Evolutionary conservation across 2,329 filamentous ascomycete species (phyloP).

Genomic region (Aspergillus sp.): DNA sequence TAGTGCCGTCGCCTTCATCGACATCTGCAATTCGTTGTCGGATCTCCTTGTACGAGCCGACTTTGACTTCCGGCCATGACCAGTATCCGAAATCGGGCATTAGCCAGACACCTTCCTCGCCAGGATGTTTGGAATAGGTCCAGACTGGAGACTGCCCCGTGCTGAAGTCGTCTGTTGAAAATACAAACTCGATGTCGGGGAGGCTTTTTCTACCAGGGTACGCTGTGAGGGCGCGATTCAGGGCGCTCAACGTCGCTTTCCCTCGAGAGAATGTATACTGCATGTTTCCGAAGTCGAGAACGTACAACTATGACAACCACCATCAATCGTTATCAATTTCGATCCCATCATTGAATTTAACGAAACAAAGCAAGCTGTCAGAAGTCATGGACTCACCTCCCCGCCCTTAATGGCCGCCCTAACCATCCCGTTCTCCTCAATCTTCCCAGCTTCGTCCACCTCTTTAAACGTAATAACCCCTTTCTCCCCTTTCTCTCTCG

Average conservation of each 20-base stretch:
- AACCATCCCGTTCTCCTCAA: constrained; percentile 36
- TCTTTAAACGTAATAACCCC: constrained; percentile 34
- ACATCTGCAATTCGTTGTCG: constrained; percentile 37
- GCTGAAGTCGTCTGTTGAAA: constrained; percentile 48
- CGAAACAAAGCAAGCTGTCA: background rate
- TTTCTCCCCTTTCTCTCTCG: constrained; percentile 17
- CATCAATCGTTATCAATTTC: background rate
- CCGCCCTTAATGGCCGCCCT: constrained; percentile 37
- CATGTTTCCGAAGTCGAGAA: constrained; percentile 36
- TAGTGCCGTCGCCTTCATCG: constrained; percentile 34
- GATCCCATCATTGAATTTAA: too few relatives aligned
- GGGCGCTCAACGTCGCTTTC: constrained; percentile 46
- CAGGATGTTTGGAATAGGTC: constrained; percentile 44
- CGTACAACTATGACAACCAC: constrained; percentile 32
- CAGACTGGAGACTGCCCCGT: constrained; percentile 37
- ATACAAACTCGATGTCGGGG: constrained; percentile 52
- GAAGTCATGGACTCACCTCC: constrained; percentile 29
- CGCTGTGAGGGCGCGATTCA: constrained; percentile 49
- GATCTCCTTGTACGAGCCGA: constrained; percentile 46
- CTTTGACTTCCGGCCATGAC: constrained; percentile 51
- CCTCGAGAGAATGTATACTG: constrained; percentile 36
- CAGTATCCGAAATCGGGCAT: constrained; percentile 58
- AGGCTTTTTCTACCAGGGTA: constrained; percentile 39
- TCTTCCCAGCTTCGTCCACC: constrained; percentile 27
- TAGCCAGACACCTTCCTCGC: constrained; percentile 47